Evolutionary conservation across 1,284 basidiomycete genomes (phyloP), one percentile per base, ranked within the genome.

Genomic region (Trichosporon sp.): DNA sequence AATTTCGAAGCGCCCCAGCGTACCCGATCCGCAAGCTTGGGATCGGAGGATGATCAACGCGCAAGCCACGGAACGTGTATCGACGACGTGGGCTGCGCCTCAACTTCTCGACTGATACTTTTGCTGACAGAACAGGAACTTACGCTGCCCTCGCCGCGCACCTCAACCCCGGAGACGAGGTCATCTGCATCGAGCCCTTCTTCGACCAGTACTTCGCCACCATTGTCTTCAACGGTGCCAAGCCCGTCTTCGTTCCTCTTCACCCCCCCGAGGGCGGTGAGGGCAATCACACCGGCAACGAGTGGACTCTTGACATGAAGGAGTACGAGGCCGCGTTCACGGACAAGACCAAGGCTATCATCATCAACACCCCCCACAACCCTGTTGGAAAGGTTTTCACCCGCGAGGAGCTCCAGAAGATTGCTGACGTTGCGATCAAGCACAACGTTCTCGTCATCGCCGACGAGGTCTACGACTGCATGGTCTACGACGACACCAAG

Each of bases 391-490:
- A 99, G 84, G 95, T 99, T 10, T 99, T 97, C 82, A 91, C 90
- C 3, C 87, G 88, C 69, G 81, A 87, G 65, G 97, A 99, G 83
- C 87, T 99, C 4, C 89, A 92, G 75, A 86, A 88, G 70, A 93
- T 99, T 70, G 94, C 96, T 43, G 87, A 87, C 65, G 84, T 99
- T 19, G 94, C 94, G 1, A 90, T 95, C 79, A 93, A 98, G 85
- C 91, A 92, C 84, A 95, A 99, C 82, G 87, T 98, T 16, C 85
- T 99, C 48, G 91, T 98, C 35, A 91, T 98, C 87, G 87, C 95
- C 0, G 97, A 99, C 84, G 97, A 99, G 89, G 96, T 98, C 91
- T 99, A 99, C 83, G 97, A 99, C 79, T 93, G 91, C 78, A 89
- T 99, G 43, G 90, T 96, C 4, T 98, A 91, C 78, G 93, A 96